These are phyloP conservation scores for Cladorrhinum sp. DNA, from an alignment of 2,329 filamentous ascomycete species.

Conservation along the genomic window DNA sequence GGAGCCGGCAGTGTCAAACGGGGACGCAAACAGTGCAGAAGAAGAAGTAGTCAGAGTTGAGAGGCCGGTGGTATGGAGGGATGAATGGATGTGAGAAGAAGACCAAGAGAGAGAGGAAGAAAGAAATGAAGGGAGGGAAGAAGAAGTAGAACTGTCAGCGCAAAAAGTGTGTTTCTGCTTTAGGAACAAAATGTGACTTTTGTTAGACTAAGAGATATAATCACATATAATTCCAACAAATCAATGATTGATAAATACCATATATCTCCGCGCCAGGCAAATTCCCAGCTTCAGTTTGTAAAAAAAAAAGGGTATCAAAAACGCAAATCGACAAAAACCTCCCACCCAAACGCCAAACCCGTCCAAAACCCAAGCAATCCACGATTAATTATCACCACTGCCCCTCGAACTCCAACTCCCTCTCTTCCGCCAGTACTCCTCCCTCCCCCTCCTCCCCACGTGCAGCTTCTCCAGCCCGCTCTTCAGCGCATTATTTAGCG, in stretches of 20 bases:
- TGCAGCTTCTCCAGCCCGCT: slow-evolving; percentile 2
- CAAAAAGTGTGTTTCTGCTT: no score
- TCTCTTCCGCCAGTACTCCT: background rate
- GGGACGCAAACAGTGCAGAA: no score
- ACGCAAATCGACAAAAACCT: background rate
- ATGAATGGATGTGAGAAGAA: slow-evolving; percentile 1
- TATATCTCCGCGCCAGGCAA: background rate
- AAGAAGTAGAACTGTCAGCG: no score
- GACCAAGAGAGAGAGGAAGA: no score
- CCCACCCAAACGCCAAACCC: background rate
- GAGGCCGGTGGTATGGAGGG: background rate
- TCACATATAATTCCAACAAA: no score
- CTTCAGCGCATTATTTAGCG: slow-evolving; percentile 5
- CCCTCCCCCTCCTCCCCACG: background rate
- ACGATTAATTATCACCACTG: background rate
- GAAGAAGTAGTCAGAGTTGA: background rate
- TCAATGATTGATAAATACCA: background rate
- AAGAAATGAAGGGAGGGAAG: background rate
- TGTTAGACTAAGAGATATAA: no score
- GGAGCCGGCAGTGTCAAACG: no score
- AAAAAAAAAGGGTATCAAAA: background rate
- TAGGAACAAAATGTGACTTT: no score
- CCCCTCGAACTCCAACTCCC: background rate
- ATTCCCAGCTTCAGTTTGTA: no score
- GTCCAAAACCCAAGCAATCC: background rate